Evolutionary conservation across 2,329 filamentous ascomycete species (phyloP), one percentile per base, ranked within the genome.

Genomic region (Ascochyta viciae-villosae): DNA sequence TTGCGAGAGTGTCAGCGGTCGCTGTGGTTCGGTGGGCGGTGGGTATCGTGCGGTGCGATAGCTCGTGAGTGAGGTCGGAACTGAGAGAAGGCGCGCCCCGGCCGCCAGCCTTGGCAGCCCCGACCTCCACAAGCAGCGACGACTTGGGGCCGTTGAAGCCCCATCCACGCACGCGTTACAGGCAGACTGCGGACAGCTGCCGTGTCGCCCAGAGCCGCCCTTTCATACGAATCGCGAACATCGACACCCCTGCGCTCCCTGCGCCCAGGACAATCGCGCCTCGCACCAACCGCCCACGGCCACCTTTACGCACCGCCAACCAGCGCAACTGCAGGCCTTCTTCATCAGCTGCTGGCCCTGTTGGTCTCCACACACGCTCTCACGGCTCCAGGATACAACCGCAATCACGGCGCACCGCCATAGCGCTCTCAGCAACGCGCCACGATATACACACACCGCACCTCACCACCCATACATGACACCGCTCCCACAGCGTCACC

Each of bases 161-260:
- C 60, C 66, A 63, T 59, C 67, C 64, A 62, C 56, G 66, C 70
- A 61, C 64, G 58, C 66, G 70, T 59, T 70, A 54, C 54, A 42
- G 63, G 51, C 65, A 24, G 40, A 62, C 64, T 45, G 59, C 51
- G 59, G 65, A 54, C 66, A 65, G 71, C 66, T 40, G 24, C 59
- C 29, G 72, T 76, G 74, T 77, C 74, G 73, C 74, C 59, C 57
- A 27, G 43, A 37, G 40, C 52, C 37, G 47, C 62, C 60, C 70
- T 65, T 68, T 71, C 57, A 46, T 59, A 64, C 50, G 66, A 72
- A 57, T 72, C 74, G 73, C 71, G 64, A 68, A 74, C 67, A 64
- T 56, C 54, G 59, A 38, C 55, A 41, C 50, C 57, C 58, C 59
- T 26, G 41, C 46, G 52, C 58, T 57, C 52, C 39, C 54, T 54